Percentiles rank a stretch among this genome's conserved stretches.
phyloP scores from a whole-genome alignment of 805 yeast genomes.

The Saccharomycopsis schoenii region DNA sequence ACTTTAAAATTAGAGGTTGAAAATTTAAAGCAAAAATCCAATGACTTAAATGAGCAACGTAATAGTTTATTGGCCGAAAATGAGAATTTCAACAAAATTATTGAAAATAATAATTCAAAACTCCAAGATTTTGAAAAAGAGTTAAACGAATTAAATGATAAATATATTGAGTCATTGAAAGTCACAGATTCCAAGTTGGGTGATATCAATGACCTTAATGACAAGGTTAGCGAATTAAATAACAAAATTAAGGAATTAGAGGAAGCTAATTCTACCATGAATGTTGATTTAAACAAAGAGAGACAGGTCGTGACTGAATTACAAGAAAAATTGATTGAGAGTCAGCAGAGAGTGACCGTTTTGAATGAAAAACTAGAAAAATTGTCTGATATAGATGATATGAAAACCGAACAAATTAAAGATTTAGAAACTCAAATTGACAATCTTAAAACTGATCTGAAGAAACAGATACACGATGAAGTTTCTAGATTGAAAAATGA shows the following conservation, averaged over 20 bases:
- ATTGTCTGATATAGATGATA: background rate
- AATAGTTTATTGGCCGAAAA: slow-evolving; percentile 18
- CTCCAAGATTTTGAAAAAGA: slow-evolving; percentile 11
- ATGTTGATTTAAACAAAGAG: slow-evolving; percentile 7
- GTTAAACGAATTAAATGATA: slow-evolving; percentile 4
- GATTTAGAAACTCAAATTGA: slow-evolving; percentile 18
- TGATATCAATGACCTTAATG: slow-evolving; percentile 10
- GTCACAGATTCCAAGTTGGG: slow-evolving; percentile 11
- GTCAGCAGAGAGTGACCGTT: background rate
- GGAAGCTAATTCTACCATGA: slow-evolving; percentile 20
- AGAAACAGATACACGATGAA: background rate
- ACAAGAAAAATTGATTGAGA: background rate
- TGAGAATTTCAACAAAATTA: slow-evolving; percentile 6
- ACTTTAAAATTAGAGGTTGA: slow-evolving; percentile 14
- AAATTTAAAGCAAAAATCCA: slow-evolving; percentile 21
- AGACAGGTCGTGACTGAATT: background rate
- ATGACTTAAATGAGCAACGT: slow-evolving; percentile 19
- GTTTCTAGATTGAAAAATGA: background rate
- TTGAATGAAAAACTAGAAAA: background rate
- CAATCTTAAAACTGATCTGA: background rate
- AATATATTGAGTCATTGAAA: slow-evolving; percentile 10
- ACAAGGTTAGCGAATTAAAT: slow-evolving; percentile 1
- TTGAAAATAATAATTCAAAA: slow-evolving; percentile 4
- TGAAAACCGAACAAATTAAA: background rate
- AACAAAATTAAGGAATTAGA: slow-evolving; percentile 2